Evolutionary conservation across 257 asterid species (phyloP), one percentile per base, ranked within the genome.

Genomic region (Rubia yunnanensis): DNA sequence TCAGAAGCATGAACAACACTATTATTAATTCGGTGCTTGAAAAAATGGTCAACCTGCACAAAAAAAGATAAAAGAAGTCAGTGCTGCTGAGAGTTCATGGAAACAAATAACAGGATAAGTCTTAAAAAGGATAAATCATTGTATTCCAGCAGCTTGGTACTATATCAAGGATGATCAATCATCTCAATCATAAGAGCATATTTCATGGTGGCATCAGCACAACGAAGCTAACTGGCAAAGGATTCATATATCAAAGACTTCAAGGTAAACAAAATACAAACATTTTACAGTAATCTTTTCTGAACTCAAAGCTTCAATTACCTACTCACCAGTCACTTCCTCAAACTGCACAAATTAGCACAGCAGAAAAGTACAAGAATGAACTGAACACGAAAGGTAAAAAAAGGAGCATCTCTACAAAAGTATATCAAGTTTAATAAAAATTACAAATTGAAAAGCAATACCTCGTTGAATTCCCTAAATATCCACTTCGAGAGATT

Each of bases 401-500:
- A 5, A 18, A 3, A 23, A 15, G 5, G 1, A 24, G 15, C 54
- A 8, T 32, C 15, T 20, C 41, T 11, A 9, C 28, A 50, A 60
- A 24, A 28, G 22, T 48, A 20, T n/a, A 27, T 26, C 24, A 17
- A n/a, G 7, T 34, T 38, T 17, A 35, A 59, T 20, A 39, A 64
- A 32, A 20, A 24, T 18, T 9, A 18, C 9, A 15, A 60, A 60
- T 31, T n/a, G 7, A 35, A 53, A 27, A 48, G 48, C 57, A 63
- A 61, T 86, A 94, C 99, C 98, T 94, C 99, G 31, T 94, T 94
- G 80, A 84, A 94, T 83, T 94, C 99, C 77, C 99, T 81, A 78
- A 88, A 78, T 77, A 88, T 86, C 99, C 99, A 94, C 80, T 85
- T 94, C 18, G 96, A 80, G 57, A 94, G 97, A 81, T 91, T 94